These are phyloP conservation scores for Plenodomus biglobosus DNA, from an alignment of 2,329 filamentous ascomycete species.

Conservation along the genomic window DNA sequence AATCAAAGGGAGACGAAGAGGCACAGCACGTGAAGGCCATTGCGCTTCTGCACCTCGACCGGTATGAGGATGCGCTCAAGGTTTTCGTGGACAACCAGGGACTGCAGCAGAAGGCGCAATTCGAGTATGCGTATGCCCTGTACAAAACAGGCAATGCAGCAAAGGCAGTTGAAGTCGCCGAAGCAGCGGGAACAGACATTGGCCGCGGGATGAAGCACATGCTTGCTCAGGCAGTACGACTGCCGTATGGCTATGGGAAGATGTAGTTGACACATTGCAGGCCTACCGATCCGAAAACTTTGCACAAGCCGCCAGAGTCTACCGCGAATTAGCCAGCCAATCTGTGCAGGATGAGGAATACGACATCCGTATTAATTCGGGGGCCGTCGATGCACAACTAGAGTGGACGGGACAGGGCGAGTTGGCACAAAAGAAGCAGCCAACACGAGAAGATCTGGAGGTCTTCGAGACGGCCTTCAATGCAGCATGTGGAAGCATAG, in stretches of 20 bases:
- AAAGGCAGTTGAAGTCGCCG: conserved; percentile 61
- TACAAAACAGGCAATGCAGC: conserved; percentile 74
- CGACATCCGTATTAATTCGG: conserved; percentile 75
- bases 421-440: conserved; percentile 57
- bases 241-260: not conserved
- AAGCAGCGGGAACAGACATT: conserved; percentile 31
- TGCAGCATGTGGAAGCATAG: conserved; percentile 71
- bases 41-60: conserved; percentile 78
- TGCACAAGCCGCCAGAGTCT: conserved; percentile 64
- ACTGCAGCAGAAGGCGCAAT: conserved; percentile 61
- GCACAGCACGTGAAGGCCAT: conserved; percentile 72
- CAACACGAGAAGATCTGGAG: conserved; percentile 64
- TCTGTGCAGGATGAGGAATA: conserved; percentile 65
- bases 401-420: conserved; percentile 65
- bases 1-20: conserved; percentile 59
- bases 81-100: conserved; percentile 64
- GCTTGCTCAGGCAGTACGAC: conserved; percentile 61
- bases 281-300: conserved; percentile 78
- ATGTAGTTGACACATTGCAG: conserved; percentile 26
- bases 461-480: conserved; percentile 84
- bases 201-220: conserved; percentile 60
- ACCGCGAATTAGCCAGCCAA: conserved; percentile 58
- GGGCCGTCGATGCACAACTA: conserved; percentile 71
- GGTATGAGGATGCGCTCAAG: conserved; percentile 74
- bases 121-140: conserved; percentile 79